Conservation (phyloP, 2,329 filamentous ascomycete genomes). For the Sordariomycetes sp. region DNA sequence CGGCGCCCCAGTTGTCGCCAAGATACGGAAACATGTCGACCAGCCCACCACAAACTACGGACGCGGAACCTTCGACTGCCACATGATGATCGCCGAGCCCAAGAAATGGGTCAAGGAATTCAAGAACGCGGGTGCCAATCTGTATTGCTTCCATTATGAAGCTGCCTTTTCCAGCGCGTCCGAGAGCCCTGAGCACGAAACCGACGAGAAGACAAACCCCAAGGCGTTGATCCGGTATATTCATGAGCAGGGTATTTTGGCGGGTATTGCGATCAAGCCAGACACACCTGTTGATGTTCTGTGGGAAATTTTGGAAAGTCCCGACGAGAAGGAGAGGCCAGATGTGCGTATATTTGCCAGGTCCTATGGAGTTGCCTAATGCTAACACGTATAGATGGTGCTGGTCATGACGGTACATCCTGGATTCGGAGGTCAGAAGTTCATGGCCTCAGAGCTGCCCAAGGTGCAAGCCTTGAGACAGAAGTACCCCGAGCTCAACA, state of each 20-base stretch:
- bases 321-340: slow-evolving; percentile 65
- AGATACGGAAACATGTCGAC: slow-evolving; percentile 81
- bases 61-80: slow-evolving; percentile 94
- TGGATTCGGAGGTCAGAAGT: slow-evolving; percentile 95
- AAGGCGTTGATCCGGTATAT: slow-evolving; percentile 84
- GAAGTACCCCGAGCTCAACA: slow-evolving; percentile 85
- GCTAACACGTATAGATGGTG: slow-evolving; percentile 62
- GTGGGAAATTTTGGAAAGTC: slow-evolving; percentile 76
- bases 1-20: slow-evolving; percentile 87
- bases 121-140: slow-evolving; percentile 84
- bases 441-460: slow-evolving; percentile 92
- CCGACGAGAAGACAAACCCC: slow-evolving; percentile 67
- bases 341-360: slow-evolving; percentile 53
- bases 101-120: slow-evolving; percentile 98
- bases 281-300: slow-evolving; percentile 84
- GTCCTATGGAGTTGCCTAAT: slow-evolving; percentile 5
- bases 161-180: slow-evolving; percentile 84
- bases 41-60: slow-evolving; percentile 60
- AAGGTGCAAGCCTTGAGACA: slow-evolving; percentile 80
- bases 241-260: slow-evolving; percentile 77
- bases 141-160: slow-evolving; percentile 99
- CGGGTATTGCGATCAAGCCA: slow-evolving; percentile 93
- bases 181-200: slow-evolving; percentile 62
- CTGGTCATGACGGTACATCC: slow-evolving; percentile 97
- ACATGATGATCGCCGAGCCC: slow-evolving; percentile 99